phyloP scores from a whole-genome alignment of 2,329 filamentous ascomycete genomes.

The Phaeophleospora eucalypticola region DNA sequence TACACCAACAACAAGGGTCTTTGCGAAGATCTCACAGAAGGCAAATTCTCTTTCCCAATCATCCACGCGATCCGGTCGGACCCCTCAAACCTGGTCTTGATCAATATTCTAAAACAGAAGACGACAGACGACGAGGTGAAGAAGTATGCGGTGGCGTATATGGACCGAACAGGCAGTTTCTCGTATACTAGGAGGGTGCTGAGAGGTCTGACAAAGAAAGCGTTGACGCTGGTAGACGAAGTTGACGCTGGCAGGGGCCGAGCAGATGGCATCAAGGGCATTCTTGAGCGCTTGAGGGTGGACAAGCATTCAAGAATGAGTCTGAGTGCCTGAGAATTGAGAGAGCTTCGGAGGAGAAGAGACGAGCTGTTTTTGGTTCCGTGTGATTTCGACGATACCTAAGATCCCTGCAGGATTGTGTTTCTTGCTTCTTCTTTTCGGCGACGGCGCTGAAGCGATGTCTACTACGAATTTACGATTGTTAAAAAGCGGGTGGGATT shows the following conservation, averaged over 20 bases:
- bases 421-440: too few relatives aligned
- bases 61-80: slow-evolving; percentile 86
- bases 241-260: slow-evolving; percentile 36
- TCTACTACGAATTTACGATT: not conserved
- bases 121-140: slow-evolving; percentile 84
- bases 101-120: slow-evolving; percentile 91
- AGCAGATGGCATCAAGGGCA: slow-evolving; percentile 33
- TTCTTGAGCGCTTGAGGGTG: slow-evolving; percentile 40
- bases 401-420: too few relatives aligned
- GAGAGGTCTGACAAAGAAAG: slow-evolving; percentile 42
- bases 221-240: slow-evolving; percentile 40
- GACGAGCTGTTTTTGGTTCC: too few relatives aligned
- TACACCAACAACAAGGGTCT: slow-evolving; percentile 89
- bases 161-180: slow-evolving; percentile 84
- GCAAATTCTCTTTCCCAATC: slow-evolving; percentile 93
- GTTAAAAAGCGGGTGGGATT: too few relatives aligned
- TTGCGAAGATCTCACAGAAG: slow-evolving; percentile 92
- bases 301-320: slow-evolving; percentile 25
- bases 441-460: slow-evolving; percentile 1
- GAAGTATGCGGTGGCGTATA: slow-evolving; percentile 82
- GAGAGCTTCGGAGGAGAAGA: not conserved
- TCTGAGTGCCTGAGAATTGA: slow-evolving; percentile 5
- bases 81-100: slow-evolving; percentile 69
- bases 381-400: not conserved
- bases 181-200: slow-evolving; percentile 69